Base-by-base conservation (phyloP, 768 basidiomycete species). In the Paxillus rubicundulus region DNA sequence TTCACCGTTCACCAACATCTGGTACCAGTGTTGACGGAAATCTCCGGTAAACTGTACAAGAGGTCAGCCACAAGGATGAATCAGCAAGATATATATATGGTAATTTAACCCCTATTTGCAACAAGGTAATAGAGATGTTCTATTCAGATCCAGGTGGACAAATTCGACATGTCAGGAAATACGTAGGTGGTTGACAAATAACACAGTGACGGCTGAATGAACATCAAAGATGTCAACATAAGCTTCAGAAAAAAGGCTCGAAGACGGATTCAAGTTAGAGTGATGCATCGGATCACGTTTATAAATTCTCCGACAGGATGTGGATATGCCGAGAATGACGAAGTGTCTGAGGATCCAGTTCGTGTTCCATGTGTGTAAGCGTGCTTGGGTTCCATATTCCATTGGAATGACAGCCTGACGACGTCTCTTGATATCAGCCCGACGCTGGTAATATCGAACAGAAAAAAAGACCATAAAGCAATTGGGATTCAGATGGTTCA, bases 41-140 rank as follows among this genome's bases (percentile, higher is more conserved):
- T 65, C 55, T 57, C 64, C 64, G 64, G 60, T 61, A 20, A 21
- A 64, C 64, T 65, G 38, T 61, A 65, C 37, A 65, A 13, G 5
- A 27, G 10, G 58, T 63, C 39, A 66, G 64, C 64, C 63, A 61
- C 63, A 38, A 2, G 3, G 24, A 7, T 32, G n/a, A 47, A 46
- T 61, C 53, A 61, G 59, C 46, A 46, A n/a, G n/a, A n/a, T n/a
- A n/a, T n/a, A n/a, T n/a, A n/a, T n/a, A n/a, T n/a, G n/a, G n/a
- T 36, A 13, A 5, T 14, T 13, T 7, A 37, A 13, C 36, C 36
- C 36, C 36, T 37, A 16, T 37, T n/a, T n/a, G n/a, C 9, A 9
- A 30, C 9, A 30, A 30, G 30, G 30, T 30, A 30, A 30, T 9
- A 30, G 28, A 9, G 28, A 9, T 7, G 30, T 30, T 30, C 10